Percentiles rank a stretch among this genome's conserved stretches.
Conservation (phyloP, 495 filamentous ascomycete species). For the Daldinia grandis region DNA sequence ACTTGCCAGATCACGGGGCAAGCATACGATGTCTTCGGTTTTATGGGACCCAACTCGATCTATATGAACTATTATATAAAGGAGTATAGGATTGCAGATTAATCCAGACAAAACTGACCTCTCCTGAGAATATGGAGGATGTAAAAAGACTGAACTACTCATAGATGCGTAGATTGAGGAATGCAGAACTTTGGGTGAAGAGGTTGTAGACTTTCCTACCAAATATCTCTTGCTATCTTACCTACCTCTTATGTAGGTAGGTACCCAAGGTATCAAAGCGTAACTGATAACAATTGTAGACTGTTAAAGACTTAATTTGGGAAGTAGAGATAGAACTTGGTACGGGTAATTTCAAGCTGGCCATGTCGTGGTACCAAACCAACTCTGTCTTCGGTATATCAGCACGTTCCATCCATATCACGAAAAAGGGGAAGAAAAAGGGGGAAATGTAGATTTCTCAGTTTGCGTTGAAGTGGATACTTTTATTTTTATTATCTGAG, state of each 20-base stretch:
- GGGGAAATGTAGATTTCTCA: background rate
- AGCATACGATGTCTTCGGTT: background rate
- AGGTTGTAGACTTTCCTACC: too few species aligned
- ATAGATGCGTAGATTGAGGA: too few species aligned
- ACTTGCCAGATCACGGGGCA: background rate
- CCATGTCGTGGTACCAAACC: background rate
- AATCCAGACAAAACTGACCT: too few species aligned
- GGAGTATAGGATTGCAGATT: too few species aligned
- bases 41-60: background rate
- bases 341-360: background rate
- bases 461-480: background rate
- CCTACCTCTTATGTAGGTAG: too few species aligned
- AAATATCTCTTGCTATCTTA: too few species aligned
- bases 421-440: background rate
- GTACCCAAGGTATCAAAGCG: too few species aligned
- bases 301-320: background rate
- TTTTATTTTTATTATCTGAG: background rate
- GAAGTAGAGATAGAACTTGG: background rate
- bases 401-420: background rate
- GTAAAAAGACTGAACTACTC: too few species aligned
- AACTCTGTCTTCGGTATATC: background rate
- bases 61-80: too few species aligned
- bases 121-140: too few species aligned
- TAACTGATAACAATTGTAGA: too few species aligned
- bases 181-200: too few species aligned